phyloP scores from a whole-genome alignment of 2,329 filamentous ascomycete species.

The Nigrograna mackinnonii region DNA sequence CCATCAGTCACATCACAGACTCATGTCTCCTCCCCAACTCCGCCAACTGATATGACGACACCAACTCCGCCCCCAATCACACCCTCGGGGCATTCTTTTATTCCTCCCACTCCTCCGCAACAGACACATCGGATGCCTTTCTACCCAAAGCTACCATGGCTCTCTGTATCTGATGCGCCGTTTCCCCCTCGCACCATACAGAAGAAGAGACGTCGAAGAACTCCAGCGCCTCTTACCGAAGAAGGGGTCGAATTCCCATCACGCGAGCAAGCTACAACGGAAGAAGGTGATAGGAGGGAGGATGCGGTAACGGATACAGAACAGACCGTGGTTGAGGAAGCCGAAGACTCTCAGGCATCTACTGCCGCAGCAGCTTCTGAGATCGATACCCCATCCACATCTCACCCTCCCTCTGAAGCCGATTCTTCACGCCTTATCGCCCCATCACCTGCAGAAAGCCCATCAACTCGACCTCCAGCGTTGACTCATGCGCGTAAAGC shows the following conservation, averaged over 20 bases:
- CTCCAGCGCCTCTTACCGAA: conserved; percentile 41
- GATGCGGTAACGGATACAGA: conserved; percentile 12
- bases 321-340: conserved; percentile 46
- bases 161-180: conserved; percentile 57
- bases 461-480: conserved; percentile 32
- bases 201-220: conserved; percentile 48
- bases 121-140: conserved; percentile 47
- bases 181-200: conserved; percentile 58
- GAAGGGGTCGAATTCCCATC: conserved; percentile 54
- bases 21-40: conserved; percentile 34
- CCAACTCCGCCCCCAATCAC: conserved; percentile 29
- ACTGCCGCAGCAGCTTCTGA: conserved; percentile 50
- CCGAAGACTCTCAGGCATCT: conserved; percentile 46
- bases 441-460: conserved; percentile 35
- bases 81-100: conserved; percentile 23
- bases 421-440: conserved; percentile 55
- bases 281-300: conserved; percentile 21
- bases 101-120: conserved; percentile 20
- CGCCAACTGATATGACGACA: conserved; percentile 31
- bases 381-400: conserved; percentile 61
- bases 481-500: conserved; percentile 45
- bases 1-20: conserved; percentile 40
- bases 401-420: conserved; percentile 60
- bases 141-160: conserved; percentile 61
- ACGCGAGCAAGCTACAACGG: conserved; percentile 42